Evolutionary conservation across 2,329 filamentous ascomycete species (phyloP), one percentile per base, ranked within the genome.

Genomic region (Aspergillus terreus): DNA sequence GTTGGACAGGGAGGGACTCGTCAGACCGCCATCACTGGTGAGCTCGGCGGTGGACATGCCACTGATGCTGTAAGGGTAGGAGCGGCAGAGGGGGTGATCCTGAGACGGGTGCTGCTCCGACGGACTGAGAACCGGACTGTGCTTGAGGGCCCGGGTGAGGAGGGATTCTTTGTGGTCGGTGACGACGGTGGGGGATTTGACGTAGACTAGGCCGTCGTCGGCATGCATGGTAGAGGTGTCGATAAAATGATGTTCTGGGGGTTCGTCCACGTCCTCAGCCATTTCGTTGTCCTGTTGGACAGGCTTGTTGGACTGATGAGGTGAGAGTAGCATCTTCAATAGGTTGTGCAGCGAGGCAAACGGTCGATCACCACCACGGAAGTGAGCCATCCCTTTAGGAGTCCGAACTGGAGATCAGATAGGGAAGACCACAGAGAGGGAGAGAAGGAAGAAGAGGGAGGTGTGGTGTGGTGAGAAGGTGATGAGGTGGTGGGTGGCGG

Each of bases 11-110:
- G 90, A 87, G 40, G 92, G 91, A 63, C 90, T 96, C 15, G 92
- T 95, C 53, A 95, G 76, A 53, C 90, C 92, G 52, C 89, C 94
- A 64, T 96, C 94, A 71, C 92, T 96, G n/a, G 91, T 96, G 51
- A 97, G 79, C 58, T 96, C 92, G 35, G 88, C 88, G 3, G 90
- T 95, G 1, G 92, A 96, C 43, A 88, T 81, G 53, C 87, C 74
- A 73, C 91, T 96, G 59, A 84, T 76, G 65, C 86, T 95, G 68
- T 85, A 87, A 15, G 64, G 65, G 51, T 71, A 72, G 35, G 68
- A 68, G 44, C 61, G 62, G 87, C 85, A 54, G 88, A 92, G 53
- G 84, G 72, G 57, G 68, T 80, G 75, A 73, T 60, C 77, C 71
- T 56, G 66, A 56, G 51, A 50, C 42, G 51, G 64, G 63, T 51